Evolutionary conservation across 1,284 basidiomycete genomes (phyloP).

Genomic region (Moniliophthora roreri): DNA sequence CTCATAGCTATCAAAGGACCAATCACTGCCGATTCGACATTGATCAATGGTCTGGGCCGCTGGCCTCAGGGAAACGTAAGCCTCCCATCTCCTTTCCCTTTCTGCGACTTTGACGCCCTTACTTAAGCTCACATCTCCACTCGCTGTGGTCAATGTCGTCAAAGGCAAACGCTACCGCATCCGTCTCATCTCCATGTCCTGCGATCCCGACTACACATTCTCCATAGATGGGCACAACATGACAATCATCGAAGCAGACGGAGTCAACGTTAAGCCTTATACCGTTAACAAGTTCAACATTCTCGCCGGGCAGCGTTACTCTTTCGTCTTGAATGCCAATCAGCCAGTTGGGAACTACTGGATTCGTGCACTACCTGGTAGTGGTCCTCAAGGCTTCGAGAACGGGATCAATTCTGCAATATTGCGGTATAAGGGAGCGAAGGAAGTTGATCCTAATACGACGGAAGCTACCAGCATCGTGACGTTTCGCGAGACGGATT

Average conservation of each 20-base stretch:
- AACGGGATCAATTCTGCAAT: neutral
- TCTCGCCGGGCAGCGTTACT: neutral
- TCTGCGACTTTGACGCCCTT: neutral
- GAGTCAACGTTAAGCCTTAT: slow-evolving; percentile 26
- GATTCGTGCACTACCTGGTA: slow-evolving; percentile 32
- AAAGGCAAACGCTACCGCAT: slow-evolving; percentile 30
- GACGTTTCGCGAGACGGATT: too few relatives aligned
- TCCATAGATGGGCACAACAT: slow-evolving; percentile 26
- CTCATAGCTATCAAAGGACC: too few relatives aligned
- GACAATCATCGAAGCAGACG: slow-evolving; percentile 36
- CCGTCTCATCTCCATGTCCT: slow-evolving; percentile 16
- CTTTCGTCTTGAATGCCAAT: slow-evolving; percentile 25
- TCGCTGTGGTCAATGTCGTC: slow-evolving; percentile 28
- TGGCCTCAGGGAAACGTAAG: slow-evolving; percentile 23
- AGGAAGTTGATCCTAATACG: too few relatives aligned
- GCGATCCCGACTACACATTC: slow-evolving; percentile 13
- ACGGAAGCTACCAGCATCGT: too few relatives aligned
- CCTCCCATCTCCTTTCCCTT: neutral
- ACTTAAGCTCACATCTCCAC: slow-evolving; percentile 9
- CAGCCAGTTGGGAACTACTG: slow-evolving; percentile 43
- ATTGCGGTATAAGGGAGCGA: slow-evolving; percentile 12
- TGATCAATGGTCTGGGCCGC: slow-evolving; percentile 33
- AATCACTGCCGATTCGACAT: slow-evolving; percentile 22
- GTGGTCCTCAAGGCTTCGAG: neutral
- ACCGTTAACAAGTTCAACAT: slow-evolving; percentile 22